phyloP scores from a whole-genome alignment of 176 grass and related monocot genomes.

The Pharus latifolius region DNA sequence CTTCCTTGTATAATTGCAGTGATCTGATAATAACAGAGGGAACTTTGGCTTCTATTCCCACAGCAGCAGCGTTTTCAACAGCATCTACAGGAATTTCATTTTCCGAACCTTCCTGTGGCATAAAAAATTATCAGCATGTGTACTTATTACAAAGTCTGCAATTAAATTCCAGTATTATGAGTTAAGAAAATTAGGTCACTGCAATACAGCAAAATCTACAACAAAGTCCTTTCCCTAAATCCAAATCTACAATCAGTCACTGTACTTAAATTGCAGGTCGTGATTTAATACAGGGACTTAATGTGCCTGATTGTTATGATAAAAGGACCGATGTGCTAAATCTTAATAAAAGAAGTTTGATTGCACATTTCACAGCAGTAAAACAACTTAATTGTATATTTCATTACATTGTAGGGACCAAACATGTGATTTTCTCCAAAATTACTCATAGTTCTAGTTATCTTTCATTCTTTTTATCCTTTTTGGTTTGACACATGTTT shows the following conservation, averaged over 20 bases:
- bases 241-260: not conserved
- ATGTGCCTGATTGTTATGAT: no score
- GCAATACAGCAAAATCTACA: not conserved
- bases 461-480: no score
- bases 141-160: not conserved
- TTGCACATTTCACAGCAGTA: not conserved
- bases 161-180: not conserved
- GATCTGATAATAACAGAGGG: constrained; percentile 36
- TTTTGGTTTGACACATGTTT: no score
- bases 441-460: no score
- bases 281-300: no score
- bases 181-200: not conserved
- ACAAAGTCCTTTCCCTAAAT: not conserved
- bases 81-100: constrained; percentile 33
- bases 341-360: not conserved
- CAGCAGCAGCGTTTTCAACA: constrained; percentile 26
- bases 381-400: not conserved
- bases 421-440: no score
- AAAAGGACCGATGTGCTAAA: no score
- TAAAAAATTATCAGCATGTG: not conserved
- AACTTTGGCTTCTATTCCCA: constrained; percentile 35
- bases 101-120: constrained; percentile 50
- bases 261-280: not conserved
- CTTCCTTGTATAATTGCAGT: constrained; percentile 70
- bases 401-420: not conserved